phyloP scores from a whole-genome alignment of 306 rosid genomes.

The Vigna hirtella region DNA sequence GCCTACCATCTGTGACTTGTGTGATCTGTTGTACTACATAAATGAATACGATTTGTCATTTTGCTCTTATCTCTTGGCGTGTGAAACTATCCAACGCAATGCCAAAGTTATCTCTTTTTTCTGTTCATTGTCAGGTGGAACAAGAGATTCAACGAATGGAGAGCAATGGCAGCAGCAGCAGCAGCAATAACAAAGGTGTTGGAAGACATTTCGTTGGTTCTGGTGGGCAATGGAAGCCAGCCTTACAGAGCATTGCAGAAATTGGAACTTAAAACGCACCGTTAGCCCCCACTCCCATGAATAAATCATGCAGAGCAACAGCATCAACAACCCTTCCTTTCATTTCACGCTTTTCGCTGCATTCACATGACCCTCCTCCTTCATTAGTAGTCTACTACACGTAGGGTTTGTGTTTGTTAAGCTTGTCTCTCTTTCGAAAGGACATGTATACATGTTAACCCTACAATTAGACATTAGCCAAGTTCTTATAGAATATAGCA shows the following conservation, averaged over 20 bases:
- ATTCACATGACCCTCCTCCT: constrained; percentile 18
- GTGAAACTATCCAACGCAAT: constrained; percentile 33
- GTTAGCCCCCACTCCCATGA: constrained; percentile 22
- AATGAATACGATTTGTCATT: constrained; percentile 45
- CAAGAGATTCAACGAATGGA: constrained; percentile 53
- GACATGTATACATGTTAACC: constrained; percentile 2
- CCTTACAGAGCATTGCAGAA: constrained; percentile 94
- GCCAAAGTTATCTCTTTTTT: constrained; percentile 13
- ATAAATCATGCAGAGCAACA: constrained; percentile 37
- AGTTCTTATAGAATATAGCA: constrained; percentile 18
- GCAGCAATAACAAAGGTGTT: constrained; percentile 48
- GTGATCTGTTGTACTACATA: constrained; percentile 11
- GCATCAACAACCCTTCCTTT: not conserved
- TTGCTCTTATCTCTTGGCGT: constrained; percentile 24
- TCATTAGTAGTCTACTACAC: not conserved
- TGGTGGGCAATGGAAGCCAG: constrained; percentile 91
- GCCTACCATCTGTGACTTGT: constrained; percentile 12
- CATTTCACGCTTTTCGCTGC: constrained; percentile 38
- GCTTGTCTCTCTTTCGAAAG: constrained; percentile 10
- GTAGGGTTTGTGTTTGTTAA: constrained; percentile 42
- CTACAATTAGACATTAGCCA: constrained; percentile 33
- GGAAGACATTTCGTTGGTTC: constrained; percentile 65
- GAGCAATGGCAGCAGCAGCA: constrained; percentile 50
- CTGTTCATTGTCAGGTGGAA: constrained; percentile 52
- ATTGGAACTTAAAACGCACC: constrained; percentile 65